Evolutionary conservation across 495 filamentous ascomycete species (phyloP).

Genomic region (Podospora anserina): DNA sequence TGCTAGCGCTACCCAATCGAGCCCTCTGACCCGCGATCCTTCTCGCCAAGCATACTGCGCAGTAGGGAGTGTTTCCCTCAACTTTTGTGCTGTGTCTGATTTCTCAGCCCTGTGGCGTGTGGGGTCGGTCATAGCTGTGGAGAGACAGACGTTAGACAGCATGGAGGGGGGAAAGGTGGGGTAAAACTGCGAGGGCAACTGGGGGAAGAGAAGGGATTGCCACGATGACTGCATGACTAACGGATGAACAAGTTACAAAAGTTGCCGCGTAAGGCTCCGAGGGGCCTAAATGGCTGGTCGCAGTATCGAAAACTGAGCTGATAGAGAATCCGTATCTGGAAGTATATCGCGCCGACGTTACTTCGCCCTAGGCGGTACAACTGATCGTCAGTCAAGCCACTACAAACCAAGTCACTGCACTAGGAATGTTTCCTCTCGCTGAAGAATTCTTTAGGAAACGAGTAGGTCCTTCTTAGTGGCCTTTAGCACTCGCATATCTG

Average conservation of each 20-base stretch:
- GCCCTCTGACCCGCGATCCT: constrained; percentile 1
- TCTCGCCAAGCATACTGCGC: neutral
- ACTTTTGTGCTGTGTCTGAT: neutral
- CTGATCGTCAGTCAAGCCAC: neutral
- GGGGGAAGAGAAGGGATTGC: neutral
- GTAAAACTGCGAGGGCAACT: neutral
- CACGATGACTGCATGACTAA: neutral
- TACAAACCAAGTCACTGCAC: neutral
- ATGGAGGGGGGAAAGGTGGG: neutral
- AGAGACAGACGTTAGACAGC: neutral
- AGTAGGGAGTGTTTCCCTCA: neutral
- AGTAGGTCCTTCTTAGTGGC: too few relatives aligned
- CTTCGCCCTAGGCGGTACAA: neutral
- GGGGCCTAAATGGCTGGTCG: neutral
- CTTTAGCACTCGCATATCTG: constrained; percentile 5
- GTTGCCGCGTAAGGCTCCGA: neutral
- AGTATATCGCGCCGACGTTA: neutral
- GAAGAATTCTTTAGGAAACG: too few relatives aligned
- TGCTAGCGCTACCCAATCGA: constrained; percentile 1
- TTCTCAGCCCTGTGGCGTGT: constrained; percentile 9
- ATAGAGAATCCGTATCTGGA: neutral
- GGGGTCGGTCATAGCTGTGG: neutral
- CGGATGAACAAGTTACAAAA: neutral
- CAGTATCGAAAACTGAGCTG: too few relatives aligned
- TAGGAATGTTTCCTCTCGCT: too few relatives aligned